Percentiles rank a stretch among this genome's conserved stretches.
phyloP scores from a whole-genome alignment of 768 basidiomycete species.

The Xanthoconium purpureum region DNA sequence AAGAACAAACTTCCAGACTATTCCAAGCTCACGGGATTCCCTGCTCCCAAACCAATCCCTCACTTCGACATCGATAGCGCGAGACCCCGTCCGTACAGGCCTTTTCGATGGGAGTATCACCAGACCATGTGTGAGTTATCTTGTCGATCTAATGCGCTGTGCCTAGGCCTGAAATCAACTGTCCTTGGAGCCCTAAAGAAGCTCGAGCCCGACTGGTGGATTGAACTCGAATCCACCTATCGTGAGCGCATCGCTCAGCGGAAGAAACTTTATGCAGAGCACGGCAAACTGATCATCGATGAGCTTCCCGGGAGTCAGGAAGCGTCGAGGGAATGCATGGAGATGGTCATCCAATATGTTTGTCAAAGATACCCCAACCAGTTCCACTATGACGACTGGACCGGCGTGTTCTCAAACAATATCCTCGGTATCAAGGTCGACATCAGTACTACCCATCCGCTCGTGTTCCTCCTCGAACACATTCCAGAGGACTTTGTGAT shows the following conservation, averaged over 20 bases:
- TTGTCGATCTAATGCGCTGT: neutral
- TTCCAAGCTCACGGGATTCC: constrained; percentile 43
- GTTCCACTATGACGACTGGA: constrained; percentile 38
- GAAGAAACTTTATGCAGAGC: constrained; percentile 35
- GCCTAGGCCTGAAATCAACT: neutral
- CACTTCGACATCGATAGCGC: constrained; percentile 44
- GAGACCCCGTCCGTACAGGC: constrained; percentile 50
- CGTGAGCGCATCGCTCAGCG: constrained; percentile 42
- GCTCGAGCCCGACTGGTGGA: constrained; percentile 53
- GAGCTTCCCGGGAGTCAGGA: constrained; percentile 46
- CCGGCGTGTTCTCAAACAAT: constrained; percentile 40
- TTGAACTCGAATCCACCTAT: constrained; percentile 56
- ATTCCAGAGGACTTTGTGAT: constrained; percentile 53
- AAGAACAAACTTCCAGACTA: constrained; percentile 35
- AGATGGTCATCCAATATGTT: constrained; percentile 55
- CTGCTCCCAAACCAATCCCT: constrained; percentile 39
- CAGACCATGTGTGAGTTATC: constrained; percentile 51
- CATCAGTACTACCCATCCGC: constrained; percentile 32
- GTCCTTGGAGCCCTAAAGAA: constrained; percentile 38
- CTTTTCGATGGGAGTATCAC: constrained; percentile 54
- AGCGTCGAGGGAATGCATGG: constrained; percentile 51
- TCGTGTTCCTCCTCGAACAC: constrained; percentile 46
- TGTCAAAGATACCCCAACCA: constrained; percentile 55
- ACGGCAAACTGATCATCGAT: constrained; percentile 43
- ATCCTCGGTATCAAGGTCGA: constrained; percentile 38